A percentile compares a stretch with the other conserved stretches of the same genome.
Conservation (phyloP, 2,329 filamentous ascomycete species). For the Neoarthrinium moseri region DNA sequence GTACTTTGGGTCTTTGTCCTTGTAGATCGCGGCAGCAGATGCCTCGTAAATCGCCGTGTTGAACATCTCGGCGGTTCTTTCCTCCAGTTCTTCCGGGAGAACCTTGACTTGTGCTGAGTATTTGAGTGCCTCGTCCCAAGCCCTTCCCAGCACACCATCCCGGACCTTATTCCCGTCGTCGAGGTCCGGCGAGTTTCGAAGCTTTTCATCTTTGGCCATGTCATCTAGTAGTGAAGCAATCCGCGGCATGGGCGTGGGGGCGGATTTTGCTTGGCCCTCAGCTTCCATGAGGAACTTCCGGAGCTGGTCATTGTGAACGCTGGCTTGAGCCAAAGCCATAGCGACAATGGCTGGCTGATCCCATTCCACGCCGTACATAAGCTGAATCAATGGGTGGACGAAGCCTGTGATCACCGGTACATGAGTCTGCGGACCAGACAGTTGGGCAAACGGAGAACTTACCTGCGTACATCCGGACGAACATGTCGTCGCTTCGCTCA, state of each 20-base stretch:
- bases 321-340: slow-evolving; percentile 74
- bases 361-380: slow-evolving; percentile 87
- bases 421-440: background rate
- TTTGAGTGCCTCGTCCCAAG: slow-evolving; percentile 60
- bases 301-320: slow-evolving; percentile 63
- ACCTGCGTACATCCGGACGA: slow-evolving; percentile 68
- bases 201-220: slow-evolving; percentile 52
- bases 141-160: slow-evolving; percentile 66
- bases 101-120: slow-evolving; percentile 61
- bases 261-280: slow-evolving; percentile 42
- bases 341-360: slow-evolving; percentile 78
- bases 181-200: slow-evolving; percentile 51
- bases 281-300: slow-evolving; percentile 50
- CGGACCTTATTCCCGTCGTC: slow-evolving; percentile 62
- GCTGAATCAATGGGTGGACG: slow-evolving; percentile 78
- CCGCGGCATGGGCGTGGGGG: slow-evolving; percentile 30
- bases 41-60: slow-evolving; percentile 56
- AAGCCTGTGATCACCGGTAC: too few relatives aligned
- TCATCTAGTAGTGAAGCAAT: slow-evolving; percentile 63
- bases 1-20: slow-evolving; percentile 66
- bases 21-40: slow-evolving; percentile 58
- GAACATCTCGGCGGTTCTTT: slow-evolving; percentile 62
- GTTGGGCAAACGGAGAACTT: background rate
- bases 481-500: slow-evolving; percentile 64
- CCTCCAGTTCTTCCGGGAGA: slow-evolving; percentile 53